Conservation (phyloP, 2,329 filamentous ascomycete genomes). For the Alternaria novae-zelandiae region DNA sequence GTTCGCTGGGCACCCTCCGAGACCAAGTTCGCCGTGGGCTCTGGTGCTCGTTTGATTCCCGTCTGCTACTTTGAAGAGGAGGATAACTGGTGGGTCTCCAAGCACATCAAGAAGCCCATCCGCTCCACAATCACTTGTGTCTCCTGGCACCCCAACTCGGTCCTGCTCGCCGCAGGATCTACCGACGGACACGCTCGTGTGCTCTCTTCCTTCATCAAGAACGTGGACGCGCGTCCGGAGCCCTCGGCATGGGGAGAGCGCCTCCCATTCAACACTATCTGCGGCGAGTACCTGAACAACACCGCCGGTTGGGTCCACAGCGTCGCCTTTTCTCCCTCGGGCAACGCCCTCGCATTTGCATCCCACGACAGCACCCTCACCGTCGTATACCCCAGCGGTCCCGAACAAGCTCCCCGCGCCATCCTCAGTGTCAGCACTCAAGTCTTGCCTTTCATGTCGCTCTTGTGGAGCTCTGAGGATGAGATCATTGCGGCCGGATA, state of each 20-base stretch:
- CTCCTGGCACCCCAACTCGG: constrained; percentile 96
- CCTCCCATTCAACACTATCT: constrained; percentile 97
- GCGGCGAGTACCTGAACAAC: constrained; percentile 94
- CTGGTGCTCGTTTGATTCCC: constrained; percentile 91
- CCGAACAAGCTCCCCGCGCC: constrained; percentile 89
- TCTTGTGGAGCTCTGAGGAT: constrained; percentile 89
- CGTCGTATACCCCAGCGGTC: constrained; percentile 89
- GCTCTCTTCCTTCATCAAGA: constrained; percentile 95
- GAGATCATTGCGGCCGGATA: constrained; percentile 97
- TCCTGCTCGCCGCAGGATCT: constrained; percentile 91
- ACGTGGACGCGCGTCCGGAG: constrained; percentile 83
- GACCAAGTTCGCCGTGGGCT: constrained; percentile 96
- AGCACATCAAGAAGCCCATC: constrained; percentile 99
- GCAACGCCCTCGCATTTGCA: constrained; percentile 90
- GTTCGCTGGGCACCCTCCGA: constrained; percentile 97
- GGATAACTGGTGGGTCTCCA: constrained; percentile 99
- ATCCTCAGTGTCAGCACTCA: constrained; percentile 90
- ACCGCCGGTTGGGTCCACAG: constrained; percentile 97
- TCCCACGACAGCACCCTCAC: constrained; percentile 97
- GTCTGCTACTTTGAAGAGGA: constrained; percentile 99
- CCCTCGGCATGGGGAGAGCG: constrained; percentile 92
- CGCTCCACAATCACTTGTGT: constrained; percentile 95
- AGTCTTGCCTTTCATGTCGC: constrained; percentile 86
- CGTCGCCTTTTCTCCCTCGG: constrained; percentile 89
- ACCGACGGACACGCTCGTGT: constrained; percentile 96